These are phyloP conservation scores for Bipolaris cookei DNA, from an alignment of 2,329 filamentous ascomycete genomes.

Conservation along the genomic window DNA sequence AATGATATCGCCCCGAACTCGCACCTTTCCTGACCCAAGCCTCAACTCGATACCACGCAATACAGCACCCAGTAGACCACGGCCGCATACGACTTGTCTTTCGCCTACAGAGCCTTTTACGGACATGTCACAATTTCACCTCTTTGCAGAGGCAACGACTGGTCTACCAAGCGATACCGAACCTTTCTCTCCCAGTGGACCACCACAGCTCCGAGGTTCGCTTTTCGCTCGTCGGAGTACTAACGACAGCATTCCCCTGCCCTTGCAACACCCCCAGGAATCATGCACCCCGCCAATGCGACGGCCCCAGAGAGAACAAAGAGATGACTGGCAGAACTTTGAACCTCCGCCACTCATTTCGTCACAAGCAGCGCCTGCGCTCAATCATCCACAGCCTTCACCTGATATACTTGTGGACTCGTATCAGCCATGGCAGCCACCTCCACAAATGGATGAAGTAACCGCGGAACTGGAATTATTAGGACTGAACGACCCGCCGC, in stretches of 20 bases:
- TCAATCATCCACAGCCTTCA: conserved; percentile 15
- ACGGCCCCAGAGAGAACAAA: conserved; percentile 12
- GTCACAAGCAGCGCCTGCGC: conserved; percentile 19
- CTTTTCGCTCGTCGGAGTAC: conserved; percentile 40
- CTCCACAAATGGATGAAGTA: conserved; percentile 32
- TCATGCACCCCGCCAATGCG: conserved; percentile 17
- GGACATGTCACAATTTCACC: conserved; percentile 45
- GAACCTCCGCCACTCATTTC: conserved; percentile 24
- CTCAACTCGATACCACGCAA: conserved; percentile 28
- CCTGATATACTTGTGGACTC: conserved; percentile 8
- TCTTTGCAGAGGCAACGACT: conserved; percentile 50
- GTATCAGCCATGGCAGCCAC: conserved; percentile 24
- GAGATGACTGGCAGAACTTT: conserved; percentile 38
- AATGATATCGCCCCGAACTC: conserved; percentile 28
- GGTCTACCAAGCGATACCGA: conserved; percentile 42
- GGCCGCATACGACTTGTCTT: conserved; percentile 42
- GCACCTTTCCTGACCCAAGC: conserved; percentile 38
- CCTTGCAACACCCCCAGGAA: conserved; percentile 26
- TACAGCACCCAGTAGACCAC: conserved; percentile 26
- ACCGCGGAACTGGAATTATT: conserved; percentile 42
- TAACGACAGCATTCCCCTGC: conserved; percentile 36
- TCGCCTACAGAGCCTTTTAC: conserved; percentile 46
- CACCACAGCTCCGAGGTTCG: conserved; percentile 42
- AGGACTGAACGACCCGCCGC: conserved; percentile 41
- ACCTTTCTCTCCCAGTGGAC: conserved; percentile 39